Percentiles rank a stretch among this genome's conserved stretches.
Evolutionary conservation across 2,329 filamentous ascomycete species (phyloP).

Genomic region (Daldinia sp.): DNA sequence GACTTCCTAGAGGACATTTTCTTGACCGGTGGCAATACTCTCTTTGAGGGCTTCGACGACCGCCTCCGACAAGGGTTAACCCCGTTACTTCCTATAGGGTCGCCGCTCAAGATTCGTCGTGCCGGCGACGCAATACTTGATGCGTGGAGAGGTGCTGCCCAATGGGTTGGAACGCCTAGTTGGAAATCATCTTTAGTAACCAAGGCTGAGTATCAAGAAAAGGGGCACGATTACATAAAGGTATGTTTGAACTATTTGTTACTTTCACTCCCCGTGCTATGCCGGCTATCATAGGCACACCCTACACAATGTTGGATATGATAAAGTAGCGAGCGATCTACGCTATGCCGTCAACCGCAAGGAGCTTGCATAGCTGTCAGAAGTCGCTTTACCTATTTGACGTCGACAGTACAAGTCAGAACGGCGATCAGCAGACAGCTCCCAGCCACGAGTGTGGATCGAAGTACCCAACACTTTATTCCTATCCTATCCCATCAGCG

Average conservation of each 20-base stretch:
- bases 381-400: conserved; percentile 12
- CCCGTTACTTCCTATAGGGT: conserved; percentile 74
- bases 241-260: conserved; percentile 53
- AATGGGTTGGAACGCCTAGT: conserved; percentile 73
- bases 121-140: conserved; percentile 83
- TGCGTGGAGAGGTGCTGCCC: conserved; percentile 91
- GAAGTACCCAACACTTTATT: background rate
- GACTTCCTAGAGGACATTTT: conserved; percentile 87
- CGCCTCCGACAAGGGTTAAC: conserved; percentile 76
- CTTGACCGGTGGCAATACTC: conserved; percentile 89
- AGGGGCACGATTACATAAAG: conserved; percentile 93
- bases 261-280: background rate
- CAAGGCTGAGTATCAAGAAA: conserved; percentile 86
- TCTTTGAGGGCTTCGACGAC: conserved; percentile 88
- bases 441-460: conserved; percentile 12
- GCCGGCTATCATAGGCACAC: background rate
- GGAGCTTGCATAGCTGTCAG: background rate
- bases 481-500: background rate
- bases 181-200: conserved; percentile 74
- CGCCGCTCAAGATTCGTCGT: conserved; percentile 72
- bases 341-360: background rate
- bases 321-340: background rate
- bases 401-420: background rate
- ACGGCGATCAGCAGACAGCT: background rate
- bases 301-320: background rate